Conservation (phyloP, 1,284 basidiomycete genomes). For the Nidula niveotomentosa region DNA sequence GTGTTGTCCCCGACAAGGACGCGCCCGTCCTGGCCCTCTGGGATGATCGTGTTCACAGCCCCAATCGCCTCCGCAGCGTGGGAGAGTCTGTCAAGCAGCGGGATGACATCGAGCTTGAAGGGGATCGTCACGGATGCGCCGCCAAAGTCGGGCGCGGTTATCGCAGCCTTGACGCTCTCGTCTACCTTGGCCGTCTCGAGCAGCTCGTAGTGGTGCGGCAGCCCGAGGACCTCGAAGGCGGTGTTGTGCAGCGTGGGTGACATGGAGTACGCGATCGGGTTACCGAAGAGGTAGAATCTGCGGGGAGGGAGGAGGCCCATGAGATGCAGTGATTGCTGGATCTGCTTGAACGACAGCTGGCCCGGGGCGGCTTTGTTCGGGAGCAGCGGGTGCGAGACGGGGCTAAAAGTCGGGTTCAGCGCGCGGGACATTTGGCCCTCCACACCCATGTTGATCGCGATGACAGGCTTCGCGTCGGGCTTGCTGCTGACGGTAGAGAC, state of each 20-base stretch:
- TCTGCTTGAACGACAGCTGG: conserved; percentile 86
- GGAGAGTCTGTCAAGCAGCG: conserved; percentile 75
- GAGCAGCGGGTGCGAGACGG: conserved; percentile 86
- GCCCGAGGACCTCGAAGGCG: conserved; percentile 77
- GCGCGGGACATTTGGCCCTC: conserved; percentile 90
- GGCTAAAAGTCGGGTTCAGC: conserved; percentile 84
- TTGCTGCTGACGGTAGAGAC: conserved; percentile 41
- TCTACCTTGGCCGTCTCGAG: conserved; percentile 75
- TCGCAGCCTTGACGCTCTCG: conserved; percentile 61
- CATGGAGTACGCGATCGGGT: conserved; percentile 87
- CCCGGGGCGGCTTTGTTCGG: conserved; percentile 90
- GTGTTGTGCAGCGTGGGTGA: conserved; percentile 95
- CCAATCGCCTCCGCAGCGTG: conserved; percentile 83
- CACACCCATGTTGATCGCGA: conserved; percentile 94
- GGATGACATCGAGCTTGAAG: conserved; percentile 86
- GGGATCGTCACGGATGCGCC: conserved; percentile 97
- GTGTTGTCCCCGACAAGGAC: conserved; percentile 88
- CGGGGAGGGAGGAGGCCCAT: conserved; percentile 76
- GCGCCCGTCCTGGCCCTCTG: conserved; percentile 45
- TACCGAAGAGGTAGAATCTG: conserved; percentile 87
- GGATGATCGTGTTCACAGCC: conserved; percentile 91
- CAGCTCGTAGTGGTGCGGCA: conserved; percentile 82
- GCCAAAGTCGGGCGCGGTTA: conserved; percentile 79
- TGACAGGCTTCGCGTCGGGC: conserved; percentile 70
- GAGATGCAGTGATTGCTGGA: conserved; percentile 80